Conservation (phyloP, 345 rosid genomes). For the Arabidopsis thaliana region TAIR10.1 NC_003070.9:18042001-18042500, state of each 20-base stretch:
- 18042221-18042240: constrained; percentile 18
- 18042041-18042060: constrained; percentile 42
- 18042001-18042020: constrained; percentile 64
- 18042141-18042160: constrained; percentile 46
- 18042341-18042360: constrained; percentile 29
- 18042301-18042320: constrained; percentile 33
- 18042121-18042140: constrained; percentile 67
- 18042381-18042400: constrained; percentile 58
- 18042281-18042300: constrained; percentile 55
- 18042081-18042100: constrained; percentile 49
- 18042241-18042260: constrained; percentile 40
- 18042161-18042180: constrained; percentile 68
- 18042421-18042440: constrained; percentile 62
- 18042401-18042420: constrained; percentile 87
- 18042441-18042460: constrained; percentile 60
- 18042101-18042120: constrained; percentile 54
- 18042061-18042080: constrained; percentile 22
- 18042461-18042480: constrained; percentile 64
- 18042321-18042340: constrained; percentile 38
- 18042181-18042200: constrained; percentile 76
- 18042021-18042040: constrained; percentile 62
- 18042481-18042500: constrained; percentile 78
- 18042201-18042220: constrained; percentile 58
- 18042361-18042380: constrained; percentile 46
- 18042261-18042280: constrained; percentile 44